Percentiles rank a stretch among this genome's conserved stretches.
These are phyloP conservation scores for Epichloe brachyelytri DNA, from an alignment of 2,329 filamentous ascomycete genomes.

Conservation along the genomic window DNA sequence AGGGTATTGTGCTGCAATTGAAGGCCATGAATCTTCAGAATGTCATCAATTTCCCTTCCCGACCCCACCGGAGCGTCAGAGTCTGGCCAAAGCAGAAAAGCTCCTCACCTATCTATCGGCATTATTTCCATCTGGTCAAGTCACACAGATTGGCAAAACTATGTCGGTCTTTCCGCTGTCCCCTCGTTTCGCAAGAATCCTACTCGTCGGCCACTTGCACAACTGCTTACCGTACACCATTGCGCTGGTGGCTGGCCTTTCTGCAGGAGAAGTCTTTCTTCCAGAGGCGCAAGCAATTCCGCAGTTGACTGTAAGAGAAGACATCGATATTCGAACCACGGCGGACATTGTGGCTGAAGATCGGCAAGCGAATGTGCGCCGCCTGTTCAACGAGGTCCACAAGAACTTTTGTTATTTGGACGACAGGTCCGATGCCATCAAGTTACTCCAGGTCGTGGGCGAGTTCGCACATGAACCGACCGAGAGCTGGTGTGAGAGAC, in stretches of 20 bases:
- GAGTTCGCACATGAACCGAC: constrained; percentile 67
- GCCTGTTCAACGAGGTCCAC: constrained; percentile 56
- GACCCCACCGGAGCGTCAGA: constrained; percentile 67
- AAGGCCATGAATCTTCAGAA: constrained; percentile 89
- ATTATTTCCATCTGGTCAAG: constrained; percentile 54
- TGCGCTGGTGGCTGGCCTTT: constrained; percentile 76
- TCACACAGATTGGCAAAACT: constrained; percentile 67
- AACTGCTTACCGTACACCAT: constrained; percentile 76
- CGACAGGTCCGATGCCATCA: constrained; percentile 75
- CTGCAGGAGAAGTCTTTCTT: constrained; percentile 78
- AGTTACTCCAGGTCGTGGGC: constrained; percentile 76
- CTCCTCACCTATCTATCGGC: constrained; percentile 78
- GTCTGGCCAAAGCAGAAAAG: constrained; percentile 72
- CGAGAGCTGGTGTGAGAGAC: constrained; percentile 64
- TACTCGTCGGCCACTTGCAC: constrained; percentile 76
- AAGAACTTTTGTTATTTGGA: constrained; percentile 70
- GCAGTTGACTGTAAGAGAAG: constrained; percentile 32
- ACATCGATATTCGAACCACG: constrained; percentile 42
- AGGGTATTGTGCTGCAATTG: constrained; percentile 82
- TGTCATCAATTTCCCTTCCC: constrained; percentile 90
- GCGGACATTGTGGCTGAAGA: constrained; percentile 62
- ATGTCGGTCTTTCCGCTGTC: constrained; percentile 84
- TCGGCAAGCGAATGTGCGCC: constrained; percentile 49
- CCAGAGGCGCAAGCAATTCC: constrained; percentile 67
- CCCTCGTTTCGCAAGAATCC: constrained; percentile 80